Evolutionary conservation across 2,329 filamentous ascomycete genomes (phyloP).

Genomic region (Penicillium sp.): DNA sequence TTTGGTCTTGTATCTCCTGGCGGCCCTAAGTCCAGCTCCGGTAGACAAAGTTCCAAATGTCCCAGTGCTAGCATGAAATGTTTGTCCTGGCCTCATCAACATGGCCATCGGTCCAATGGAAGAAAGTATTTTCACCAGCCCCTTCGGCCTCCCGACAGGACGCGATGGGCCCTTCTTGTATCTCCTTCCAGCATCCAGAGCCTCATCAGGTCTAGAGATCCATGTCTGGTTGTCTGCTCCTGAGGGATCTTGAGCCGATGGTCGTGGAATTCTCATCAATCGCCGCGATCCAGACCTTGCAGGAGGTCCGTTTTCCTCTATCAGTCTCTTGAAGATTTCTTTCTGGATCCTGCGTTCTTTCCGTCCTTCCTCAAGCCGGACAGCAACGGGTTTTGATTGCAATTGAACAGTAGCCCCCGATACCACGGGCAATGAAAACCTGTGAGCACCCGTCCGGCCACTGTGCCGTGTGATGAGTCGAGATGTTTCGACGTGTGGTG

Average conservation of each 20-base stretch:
- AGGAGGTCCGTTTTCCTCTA: constrained; percentile 11
- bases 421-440: constrained; percentile 30
- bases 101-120: constrained; percentile 31
- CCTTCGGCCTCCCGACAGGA: no score
- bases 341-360: background rate
- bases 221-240: no score
- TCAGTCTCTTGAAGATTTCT: constrained; percentile 17
- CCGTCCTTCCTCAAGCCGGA: background rate
- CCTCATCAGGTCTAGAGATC: no score
- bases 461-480: constrained; percentile 33
- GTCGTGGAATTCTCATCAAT: constrained; percentile 31
- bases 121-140: constrained; percentile 25
- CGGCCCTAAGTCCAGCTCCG: background rate
- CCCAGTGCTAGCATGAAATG: constrained; percentile 41
- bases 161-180: no score
- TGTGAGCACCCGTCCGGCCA: constrained; percentile 10
- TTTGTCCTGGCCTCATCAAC: constrained; percentile 40
- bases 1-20: constrained; percentile 7
- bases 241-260: constrained; percentile 12
- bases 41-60: constrained; percentile 39
- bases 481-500: constrained; percentile 42
- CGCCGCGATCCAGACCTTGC: constrained; percentile 16
- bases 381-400: background rate
- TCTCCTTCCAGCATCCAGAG: no score
- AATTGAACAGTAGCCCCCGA: constrained; percentile 10